Base-by-base conservation (phyloP, 192 early-diverging fungal species). In the Piromyces sp. region DNA sequence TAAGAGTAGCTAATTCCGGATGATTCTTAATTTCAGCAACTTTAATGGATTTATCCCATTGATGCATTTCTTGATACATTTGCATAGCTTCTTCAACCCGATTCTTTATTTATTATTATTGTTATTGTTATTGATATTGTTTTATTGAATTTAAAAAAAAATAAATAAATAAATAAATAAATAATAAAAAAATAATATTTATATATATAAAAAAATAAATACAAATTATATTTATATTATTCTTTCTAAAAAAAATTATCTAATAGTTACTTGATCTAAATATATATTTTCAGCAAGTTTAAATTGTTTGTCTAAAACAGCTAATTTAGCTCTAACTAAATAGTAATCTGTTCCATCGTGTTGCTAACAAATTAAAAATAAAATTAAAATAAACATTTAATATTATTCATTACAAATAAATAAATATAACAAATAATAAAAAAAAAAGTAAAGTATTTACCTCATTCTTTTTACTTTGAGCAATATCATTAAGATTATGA, bases 1-100 rank as follows among this genome's bases (percentile, higher is more conserved):
- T 90, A 83, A 92, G 83, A 29, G 81, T 87, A 11, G 88, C 89
- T 33, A 92, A 83, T 80, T 92, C 89, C 13, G 89, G 88, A 84
- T 92, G 90, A 81, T 92, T 90, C 79, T 88, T 90, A 30, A 86
- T 79, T 81, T 92, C 91, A 13, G 91, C 91, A 26, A 92, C 90
- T 83, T 92, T 92, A 80, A 92, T 92, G 11, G 88, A 91, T 79
- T 88, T 82, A 80, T 92, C 85, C 91, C 91, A 92, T 83, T 92
- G 90, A 84, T 92, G 91, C 84, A 92, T 84, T 78, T 91, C 90
- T 84, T 92, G 91, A 84, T 92, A 92, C 89, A 92, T 92, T 16
- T 83, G 81, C 91, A 92, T 92, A 79, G 89, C 91, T 40, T 92
- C 91, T 79, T 92, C 90, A 22, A 92, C 83, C 81, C 88, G 90